A percentile compares a stretch with the other conserved stretches of the same genome.
phyloP scores from a whole-genome alignment of 2,329 filamentous ascomycete genomes.

The Rasamsonia emersonii region DNA sequence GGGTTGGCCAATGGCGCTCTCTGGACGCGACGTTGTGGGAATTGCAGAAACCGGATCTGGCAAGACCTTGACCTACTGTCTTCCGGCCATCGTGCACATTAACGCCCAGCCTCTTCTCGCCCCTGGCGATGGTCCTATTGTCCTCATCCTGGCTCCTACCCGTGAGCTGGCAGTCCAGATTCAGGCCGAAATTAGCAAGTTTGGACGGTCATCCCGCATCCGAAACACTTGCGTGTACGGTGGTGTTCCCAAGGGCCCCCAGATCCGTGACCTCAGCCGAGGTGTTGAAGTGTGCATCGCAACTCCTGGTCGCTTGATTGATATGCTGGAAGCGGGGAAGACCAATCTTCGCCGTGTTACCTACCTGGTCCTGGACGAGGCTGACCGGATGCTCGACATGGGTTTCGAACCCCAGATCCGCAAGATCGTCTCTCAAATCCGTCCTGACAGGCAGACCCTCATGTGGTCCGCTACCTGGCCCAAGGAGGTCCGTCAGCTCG shows the following conservation, averaged over 20 bases:
- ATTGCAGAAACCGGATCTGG: conserved; percentile 98
- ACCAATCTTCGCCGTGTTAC: conserved; percentile 97
- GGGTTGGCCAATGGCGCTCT: conserved; percentile 98
- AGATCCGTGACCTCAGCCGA: conserved; percentile 88
- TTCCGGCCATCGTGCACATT: conserved; percentile 98
- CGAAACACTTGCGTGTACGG: conserved; percentile 98
- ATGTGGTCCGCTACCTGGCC: conserved; percentile 99
- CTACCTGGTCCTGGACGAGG: conserved; percentile 96
- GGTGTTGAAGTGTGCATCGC: conserved; percentile 99
- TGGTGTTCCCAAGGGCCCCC: conserved; percentile 94
- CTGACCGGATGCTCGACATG: conserved; percentile 99
- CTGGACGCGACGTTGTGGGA: conserved; percentile 95
- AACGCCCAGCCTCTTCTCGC: conserved; percentile 95
- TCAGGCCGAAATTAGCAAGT: conserved; percentile 97
- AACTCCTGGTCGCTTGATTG: conserved; percentile 92
- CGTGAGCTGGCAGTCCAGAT: conserved; percentile 98
- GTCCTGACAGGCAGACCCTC: conserved; percentile 95
- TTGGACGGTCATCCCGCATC: conserved; percentile 94
- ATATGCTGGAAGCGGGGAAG: conserved; percentile 96
- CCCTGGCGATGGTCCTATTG: conserved; percentile 91
- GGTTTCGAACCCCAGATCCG: conserved; percentile 99
- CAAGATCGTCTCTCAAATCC: conserved; percentile 96
- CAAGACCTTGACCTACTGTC: conserved; percentile 97
- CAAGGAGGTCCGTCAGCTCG: conserved; percentile 91
- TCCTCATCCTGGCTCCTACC: conserved; percentile 89